These are phyloP conservation scores for Gymnopilus junonius DNA, from an alignment of 768 basidiomycete species.

Conservation along the genomic window DNA sequence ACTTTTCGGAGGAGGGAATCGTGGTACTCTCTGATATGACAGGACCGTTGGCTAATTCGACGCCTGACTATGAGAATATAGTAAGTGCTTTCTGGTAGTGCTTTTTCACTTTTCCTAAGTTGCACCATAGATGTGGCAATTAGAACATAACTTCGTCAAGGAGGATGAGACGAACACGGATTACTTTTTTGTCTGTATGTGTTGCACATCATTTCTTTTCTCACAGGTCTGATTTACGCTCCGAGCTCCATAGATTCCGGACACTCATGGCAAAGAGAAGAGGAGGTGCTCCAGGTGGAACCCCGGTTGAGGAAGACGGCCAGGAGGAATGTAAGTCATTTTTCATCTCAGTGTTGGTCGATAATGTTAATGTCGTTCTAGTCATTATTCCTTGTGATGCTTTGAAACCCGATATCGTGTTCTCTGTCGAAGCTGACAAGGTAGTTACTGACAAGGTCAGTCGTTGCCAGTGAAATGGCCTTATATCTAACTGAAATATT, in stretches of 20 bases:
- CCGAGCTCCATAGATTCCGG: slow-evolving; percentile 12
- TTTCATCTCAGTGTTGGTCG: background rate
- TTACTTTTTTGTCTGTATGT: slow-evolving; percentile 14
- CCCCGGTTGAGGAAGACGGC: slow-evolving; percentile 13
- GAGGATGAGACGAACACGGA: slow-evolving; percentile 1
- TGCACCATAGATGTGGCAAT: background rate
- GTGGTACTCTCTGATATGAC: slow-evolving; percentile 2
- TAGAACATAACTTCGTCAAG: background rate
- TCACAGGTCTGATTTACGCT: background rate
- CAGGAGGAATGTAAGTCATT: slow-evolving; percentile 16
- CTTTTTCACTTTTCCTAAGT: background rate
- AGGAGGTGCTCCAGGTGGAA: background rate
- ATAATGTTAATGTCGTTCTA: background rate
- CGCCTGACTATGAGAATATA: slow-evolving; percentile 7
- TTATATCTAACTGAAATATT: background rate
- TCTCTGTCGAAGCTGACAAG: background rate
- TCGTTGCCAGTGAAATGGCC: background rate
- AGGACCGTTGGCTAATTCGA: background rate
- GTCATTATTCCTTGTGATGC: slow-evolving; percentile 20
- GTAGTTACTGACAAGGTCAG: slow-evolving; percentile 10
- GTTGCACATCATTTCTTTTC: background rate
- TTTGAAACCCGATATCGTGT: background rate
- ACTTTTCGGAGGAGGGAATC: background rate
- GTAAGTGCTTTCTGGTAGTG: background rate
- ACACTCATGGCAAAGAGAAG: slow-evolving; percentile 11